Conservation (phyloP, 345 rosid species). For the Corymbia maculata region DNA sequence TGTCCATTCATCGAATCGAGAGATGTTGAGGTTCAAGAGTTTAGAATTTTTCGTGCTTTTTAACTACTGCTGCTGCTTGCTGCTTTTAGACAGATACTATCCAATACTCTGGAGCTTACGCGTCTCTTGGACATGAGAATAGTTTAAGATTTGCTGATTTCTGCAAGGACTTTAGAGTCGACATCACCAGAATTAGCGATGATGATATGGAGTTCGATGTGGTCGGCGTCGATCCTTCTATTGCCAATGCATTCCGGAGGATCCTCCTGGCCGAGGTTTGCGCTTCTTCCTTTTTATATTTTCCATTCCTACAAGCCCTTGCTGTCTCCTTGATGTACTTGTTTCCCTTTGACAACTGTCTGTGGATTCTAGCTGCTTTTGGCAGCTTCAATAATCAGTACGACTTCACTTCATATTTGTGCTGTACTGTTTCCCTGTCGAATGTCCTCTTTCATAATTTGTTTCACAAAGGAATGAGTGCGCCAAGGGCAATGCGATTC, state of each 20-base stretch:
- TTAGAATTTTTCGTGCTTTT: background rate
- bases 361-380: too few species aligned
- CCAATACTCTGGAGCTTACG: slow-evolving; percentile 79
- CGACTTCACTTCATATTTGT: too few species aligned
- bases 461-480: too few species aligned
- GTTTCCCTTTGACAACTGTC: too few species aligned
- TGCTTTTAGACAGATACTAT: slow-evolving; percentile 51
- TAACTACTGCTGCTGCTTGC: background rate
- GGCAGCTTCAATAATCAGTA: too few species aligned
- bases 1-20: background rate
- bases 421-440: too few species aligned
- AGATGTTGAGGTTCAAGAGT: background rate
- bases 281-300: background rate
- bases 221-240: slow-evolving; percentile 71
- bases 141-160: slow-evolving; percentile 43
- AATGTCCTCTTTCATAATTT: too few species aligned
- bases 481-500: too few species aligned
- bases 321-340: too few species aligned
- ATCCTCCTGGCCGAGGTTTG: slow-evolving; percentile 82
- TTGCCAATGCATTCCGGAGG: slow-evolving; percentile 92
- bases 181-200: slow-evolving; percentile 31
- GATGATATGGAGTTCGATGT: slow-evolving; percentile 81
- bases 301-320: too few species aligned
- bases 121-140: slow-evolving; percentile 60
- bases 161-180: slow-evolving; percentile 43